Evolutionary conservation across 1,139 yeast species (phyloP).

Genomic region (Geotrichum reessii): DNA sequence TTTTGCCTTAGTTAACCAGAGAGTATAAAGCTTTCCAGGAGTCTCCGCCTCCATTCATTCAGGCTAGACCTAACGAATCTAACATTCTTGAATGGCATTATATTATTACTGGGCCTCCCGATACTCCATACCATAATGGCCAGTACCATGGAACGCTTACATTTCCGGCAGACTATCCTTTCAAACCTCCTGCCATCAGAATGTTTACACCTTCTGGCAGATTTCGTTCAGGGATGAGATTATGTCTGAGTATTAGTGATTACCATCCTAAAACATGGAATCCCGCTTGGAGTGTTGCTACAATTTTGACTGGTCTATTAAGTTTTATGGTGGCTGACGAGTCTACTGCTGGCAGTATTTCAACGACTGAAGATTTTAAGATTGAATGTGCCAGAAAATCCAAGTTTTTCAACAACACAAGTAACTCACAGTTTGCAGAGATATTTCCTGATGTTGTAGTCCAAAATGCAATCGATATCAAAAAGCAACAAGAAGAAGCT

Average conservation of each 20-base stretch:
- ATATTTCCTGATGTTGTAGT: constrained; percentile 14
- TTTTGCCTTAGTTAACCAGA: constrained; percentile 47
- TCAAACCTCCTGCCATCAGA: constrained; percentile 84
- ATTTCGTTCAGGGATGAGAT: constrained; percentile 67
- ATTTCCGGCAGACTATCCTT: constrained; percentile 85
- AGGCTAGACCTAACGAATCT: constrained; percentile 77
- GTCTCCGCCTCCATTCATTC: constrained; percentile 74
- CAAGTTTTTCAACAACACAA: constrained; percentile 8
- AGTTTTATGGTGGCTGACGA: constrained; percentile 61
- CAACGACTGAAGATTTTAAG: constrained; percentile 4
- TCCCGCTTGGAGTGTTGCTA: constrained; percentile 90
- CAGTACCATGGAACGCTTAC: constrained; percentile 84
- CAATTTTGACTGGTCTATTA: constrained; percentile 75
- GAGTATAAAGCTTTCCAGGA: constrained; percentile 72
- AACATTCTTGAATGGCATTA: constrained; percentile 78
- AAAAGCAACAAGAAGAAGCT: not conserved
- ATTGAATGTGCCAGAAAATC: constrained; percentile 8
- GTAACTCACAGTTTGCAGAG: constrained; percentile 6
- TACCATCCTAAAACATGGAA: constrained; percentile 94
- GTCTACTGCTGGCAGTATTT: constrained; percentile 17
- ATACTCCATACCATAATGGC: constrained; percentile 77
- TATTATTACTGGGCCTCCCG: constrained; percentile 78
- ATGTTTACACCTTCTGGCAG: constrained; percentile 80
- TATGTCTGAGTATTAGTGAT: constrained; percentile 86
- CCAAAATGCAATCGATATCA: not conserved